Percentiles rank a stretch among this genome's conserved stretches.
Conservation (phyloP, 2,329 filamentous ascomycete genomes). For the Rachicladosporium sp. region DNA sequence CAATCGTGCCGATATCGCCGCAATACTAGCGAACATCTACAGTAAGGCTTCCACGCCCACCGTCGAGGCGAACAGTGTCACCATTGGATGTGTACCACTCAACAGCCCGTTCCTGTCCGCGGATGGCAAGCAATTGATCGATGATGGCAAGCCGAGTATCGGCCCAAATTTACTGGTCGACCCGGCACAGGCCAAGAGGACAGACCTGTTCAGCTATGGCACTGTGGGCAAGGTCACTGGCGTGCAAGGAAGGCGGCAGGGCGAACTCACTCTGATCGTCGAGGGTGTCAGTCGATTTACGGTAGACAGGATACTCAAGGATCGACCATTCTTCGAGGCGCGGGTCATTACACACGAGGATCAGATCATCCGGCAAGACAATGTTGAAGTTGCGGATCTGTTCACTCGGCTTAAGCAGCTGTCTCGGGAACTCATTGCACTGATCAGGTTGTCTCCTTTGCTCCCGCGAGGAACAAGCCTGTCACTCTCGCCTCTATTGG, state of each 20-base stretch:
- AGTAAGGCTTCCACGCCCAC: conserved; percentile 56
- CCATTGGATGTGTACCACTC: conserved; percentile 79
- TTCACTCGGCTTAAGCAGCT: conserved; percentile 74
- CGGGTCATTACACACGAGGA: conserved; percentile 62
- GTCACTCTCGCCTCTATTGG: conserved; percentile 69
- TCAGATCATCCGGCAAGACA: conserved; percentile 33
- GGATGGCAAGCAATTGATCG: conserved; percentile 64
- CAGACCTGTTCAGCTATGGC: conserved; percentile 70
- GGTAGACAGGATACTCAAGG: conserved; percentile 61
- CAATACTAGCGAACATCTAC: conserved; percentile 76
- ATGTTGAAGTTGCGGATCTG: conserved; percentile 53
- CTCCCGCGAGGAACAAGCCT: conserved; percentile 55
- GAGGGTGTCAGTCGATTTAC: conserved; percentile 71
- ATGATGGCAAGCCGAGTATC: conserved; percentile 35
- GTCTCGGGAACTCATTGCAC: conserved; percentile 73
- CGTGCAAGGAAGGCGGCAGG: conserved; percentile 34
- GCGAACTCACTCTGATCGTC: conserved; percentile 68
- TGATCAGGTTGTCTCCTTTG: conserved; percentile 75
- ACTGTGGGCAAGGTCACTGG: conserved; percentile 48
- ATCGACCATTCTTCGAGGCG: conserved; percentile 77
- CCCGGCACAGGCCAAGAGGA: conserved; percentile 30
- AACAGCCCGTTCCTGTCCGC: conserved; percentile 60
- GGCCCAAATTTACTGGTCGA: conserved; percentile 44
- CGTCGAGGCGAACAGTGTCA: conserved; percentile 53
- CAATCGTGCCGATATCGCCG: conserved; percentile 74